Base-by-base conservation (phyloP, 345 rosid genomes). In the Citrus hindsii region DNA sequence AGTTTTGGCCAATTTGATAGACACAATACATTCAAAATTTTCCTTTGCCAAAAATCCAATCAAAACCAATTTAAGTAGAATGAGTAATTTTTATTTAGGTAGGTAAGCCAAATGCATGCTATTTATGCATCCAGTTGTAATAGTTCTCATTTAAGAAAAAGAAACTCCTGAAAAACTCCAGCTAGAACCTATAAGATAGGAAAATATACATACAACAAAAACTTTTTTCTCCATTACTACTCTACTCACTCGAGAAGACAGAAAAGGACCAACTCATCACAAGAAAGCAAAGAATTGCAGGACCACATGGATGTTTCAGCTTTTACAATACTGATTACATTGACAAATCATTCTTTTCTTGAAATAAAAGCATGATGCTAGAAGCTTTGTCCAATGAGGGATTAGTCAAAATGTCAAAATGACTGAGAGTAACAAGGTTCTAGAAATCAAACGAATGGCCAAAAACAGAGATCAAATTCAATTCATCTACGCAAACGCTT, bases 201-300 rank as follows among this genome's bases (percentile, higher is more conserved):
- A 7, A 46, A 61, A 40, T 61, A 35, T 59, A 58, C 24, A 55
- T 38, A 62, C 14, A 19, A 14, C 19, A 58, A 71, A 56, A 19
- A 9, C 60, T 2, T 62, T 62, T 63, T 61, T 28, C 4, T 72
- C 22, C 63, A 60, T 4, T 40, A 74, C 10, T 46, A 14, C 51
- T 33, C 48, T 32, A 65, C 46, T 1, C 48, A 53, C 40, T 66
- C 10, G 38, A 67, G n/a, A 70, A 69, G 76, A 38, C 33, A 67
- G 68, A 73, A 74, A 76, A 78, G 70, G 61, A 56, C 67, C 61
- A 55, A 55, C 30, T 66, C 65, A 78, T 80, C 35, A 81, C 37
- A 60, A 74, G 40, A 82, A 40, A 75, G 75, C 40, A 53, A 73
- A 33, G 65, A 74, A 33, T 65, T 28, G 48, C 37, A 28, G 9